Evolutionary conservation across 352 stramenopile species (phyloP).

Genomic region (Albugo laibachii): DNA sequence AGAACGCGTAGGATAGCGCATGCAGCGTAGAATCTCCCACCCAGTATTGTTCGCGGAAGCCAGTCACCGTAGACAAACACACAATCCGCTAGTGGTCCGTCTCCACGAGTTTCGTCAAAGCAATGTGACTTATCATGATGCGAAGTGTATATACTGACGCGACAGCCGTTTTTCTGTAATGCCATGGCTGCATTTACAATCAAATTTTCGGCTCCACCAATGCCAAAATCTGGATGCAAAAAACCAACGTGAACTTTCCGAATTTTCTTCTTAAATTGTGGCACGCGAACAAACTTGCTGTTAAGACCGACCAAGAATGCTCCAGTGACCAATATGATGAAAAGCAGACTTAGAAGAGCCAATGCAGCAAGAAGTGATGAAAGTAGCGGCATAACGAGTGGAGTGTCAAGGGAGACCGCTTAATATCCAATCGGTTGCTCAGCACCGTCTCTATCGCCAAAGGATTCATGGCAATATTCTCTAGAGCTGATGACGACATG

Average conservation of each 20-base stretch:
- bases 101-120: conserved; percentile 84
- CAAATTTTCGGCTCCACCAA: conserved; percentile 91
- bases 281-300: too few relatives aligned
- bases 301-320: too few relatives aligned
- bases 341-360: too few relatives aligned
- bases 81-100: conserved; percentile 46
- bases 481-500: too few relatives aligned
- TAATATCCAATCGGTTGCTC: too few relatives aligned
- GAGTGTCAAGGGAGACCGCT: too few relatives aligned
- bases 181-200: conserved; percentile 82
- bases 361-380: too few relatives aligned
- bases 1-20: conserved; percentile 88
- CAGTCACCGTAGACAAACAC: conserved; percentile 86
- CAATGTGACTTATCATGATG: conserved; percentile 89
- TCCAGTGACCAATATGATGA: too few relatives aligned
- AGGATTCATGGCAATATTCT: too few relatives aligned
- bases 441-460: too few relatives aligned
- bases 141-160: conserved; percentile 90
- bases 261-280: too few relatives aligned
- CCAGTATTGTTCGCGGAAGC: conserved; percentile 80
- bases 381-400: too few relatives aligned
- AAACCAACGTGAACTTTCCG: conserved; percentile 73
- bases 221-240: conserved; percentile 95
- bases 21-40: conserved; percentile 73
- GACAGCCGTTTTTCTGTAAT: conserved; percentile 57